Conservation (phyloP, 78 protist species). For the Anaeramoeba flamelloides region DNA sequence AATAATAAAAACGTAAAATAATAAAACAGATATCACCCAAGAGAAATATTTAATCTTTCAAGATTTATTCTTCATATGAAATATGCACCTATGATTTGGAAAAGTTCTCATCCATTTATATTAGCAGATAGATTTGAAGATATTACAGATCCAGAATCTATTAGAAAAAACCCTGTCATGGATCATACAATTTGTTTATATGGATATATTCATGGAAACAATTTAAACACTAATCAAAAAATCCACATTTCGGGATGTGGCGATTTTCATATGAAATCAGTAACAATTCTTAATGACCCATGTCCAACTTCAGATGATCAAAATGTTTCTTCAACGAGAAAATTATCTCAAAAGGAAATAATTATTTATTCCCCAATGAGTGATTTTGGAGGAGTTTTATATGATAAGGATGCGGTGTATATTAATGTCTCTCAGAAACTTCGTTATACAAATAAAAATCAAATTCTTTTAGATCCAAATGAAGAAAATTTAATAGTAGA, state of each 20-base stretch:
- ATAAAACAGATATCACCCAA: constrained; percentile 47
- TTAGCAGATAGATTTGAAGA: constrained; percentile 78
- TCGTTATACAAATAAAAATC: constrained; percentile 5
- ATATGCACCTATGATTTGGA: constrained; percentile 74
- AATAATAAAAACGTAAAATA: too few relatives aligned
- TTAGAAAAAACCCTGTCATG: constrained; percentile 32
- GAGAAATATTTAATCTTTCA: constrained; percentile 76
- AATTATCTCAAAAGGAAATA: constrained; percentile 47
- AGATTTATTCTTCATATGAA: constrained; percentile 79
- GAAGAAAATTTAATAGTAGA: too few relatives aligned
- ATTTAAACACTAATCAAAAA: constrained; percentile 43
- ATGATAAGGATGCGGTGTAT: constrained; percentile 88
- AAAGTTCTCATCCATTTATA: constrained; percentile 78
- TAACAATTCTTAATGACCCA: constrained; percentile 72
- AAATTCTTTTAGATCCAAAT: too few relatives aligned
- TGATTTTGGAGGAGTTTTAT: constrained; percentile 81
- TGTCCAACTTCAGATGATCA: constrained; percentile 61
- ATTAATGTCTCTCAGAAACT: constrained; percentile 49
- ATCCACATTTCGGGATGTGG: constrained; percentile 94
- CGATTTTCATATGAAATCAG: constrained; percentile 52
- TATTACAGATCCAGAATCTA: constrained; percentile 61
- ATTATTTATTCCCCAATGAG: constrained; percentile 27
- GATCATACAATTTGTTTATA: constrained; percentile 18
- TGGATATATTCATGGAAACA: constrained; percentile 86
- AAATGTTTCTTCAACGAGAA: constrained; percentile 19